phyloP scores from a whole-genome alignment of 2,329 filamentous ascomycete genomes.

The Aspergillus sp. region DNA sequence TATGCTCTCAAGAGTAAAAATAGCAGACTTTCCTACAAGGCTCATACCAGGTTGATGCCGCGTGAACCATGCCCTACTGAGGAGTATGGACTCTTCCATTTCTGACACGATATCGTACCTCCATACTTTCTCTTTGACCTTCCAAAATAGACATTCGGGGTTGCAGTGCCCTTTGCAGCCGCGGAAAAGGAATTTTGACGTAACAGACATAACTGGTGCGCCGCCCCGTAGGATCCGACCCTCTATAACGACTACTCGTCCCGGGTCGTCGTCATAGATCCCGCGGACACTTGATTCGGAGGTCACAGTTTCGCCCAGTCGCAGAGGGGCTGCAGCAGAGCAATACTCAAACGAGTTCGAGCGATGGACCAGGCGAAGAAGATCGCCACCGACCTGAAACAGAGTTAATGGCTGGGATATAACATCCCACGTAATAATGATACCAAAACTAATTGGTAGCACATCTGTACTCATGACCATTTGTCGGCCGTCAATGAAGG shows the following conservation, averaged over 20 bases:
- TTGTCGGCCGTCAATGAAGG: constrained; percentile 12
- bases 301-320: constrained; percentile 15
- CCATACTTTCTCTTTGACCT: constrained; percentile 6
- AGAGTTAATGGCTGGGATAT: constrained; percentile 13
- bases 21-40: constrained; percentile 11
- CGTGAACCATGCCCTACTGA: constrained; percentile 15
- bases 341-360: constrained; percentile 18
- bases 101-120: constrained; percentile 3
- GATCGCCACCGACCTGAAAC: constrained; percentile 10
- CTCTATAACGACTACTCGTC: constrained; percentile 14
- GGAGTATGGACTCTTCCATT: constrained; percentile 13
- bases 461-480: constrained; percentile 4
- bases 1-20: constrained; percentile 13
- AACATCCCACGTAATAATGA: constrained; percentile 19
- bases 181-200: constrained; percentile 16
- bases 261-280: constrained; percentile 12
- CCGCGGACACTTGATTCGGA: constrained; percentile 13
- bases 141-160: constrained; percentile 4
- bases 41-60: not conserved
- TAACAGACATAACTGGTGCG: constrained; percentile 12
- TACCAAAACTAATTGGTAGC: constrained; percentile 13
- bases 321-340: constrained; percentile 1
- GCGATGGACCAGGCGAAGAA: constrained; percentile 17
- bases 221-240: constrained; percentile 11
- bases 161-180: not conserved